Base-by-base conservation (phyloP, 768 basidiomycete genomes). In the Termitomyces titanicus region DNA sequence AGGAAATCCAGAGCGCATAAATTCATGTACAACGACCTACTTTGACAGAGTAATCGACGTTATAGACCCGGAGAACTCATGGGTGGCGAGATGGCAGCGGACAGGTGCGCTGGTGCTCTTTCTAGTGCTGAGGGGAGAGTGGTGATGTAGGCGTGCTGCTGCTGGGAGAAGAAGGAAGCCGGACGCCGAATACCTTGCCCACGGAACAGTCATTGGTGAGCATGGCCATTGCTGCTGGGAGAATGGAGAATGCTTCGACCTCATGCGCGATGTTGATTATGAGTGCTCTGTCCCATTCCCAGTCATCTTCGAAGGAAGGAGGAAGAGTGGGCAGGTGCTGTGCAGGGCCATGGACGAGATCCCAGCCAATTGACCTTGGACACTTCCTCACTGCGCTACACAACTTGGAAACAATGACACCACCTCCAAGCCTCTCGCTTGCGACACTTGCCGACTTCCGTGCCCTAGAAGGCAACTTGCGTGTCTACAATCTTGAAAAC, bases 71-170 rank as follows among this genome's bases (percentile, higher is more conserved):
- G 86, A 91, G 62, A 79, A 80, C 46, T 94, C 92, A 68, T 99
- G 97, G 97, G 94, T 98, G 6, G 91, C 92, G 7, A 82, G 90
- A 61, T 99, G 95, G 94, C 95, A 99, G 70, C 75, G 96, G 68
- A 93, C 89, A 61, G 84, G 96, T 95, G 62, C 59, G 96, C 61
- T 59, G 88, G 79, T 31, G 22, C 56, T 45, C 51, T 18, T 52
- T 39, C 29, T n/a, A n/a, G n/a, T n/a, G n/a, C n/a, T n/a, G n/a
- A 5, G 35, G 54, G 8, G 54, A 42, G 10, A 25, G 8, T 4
- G 29, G 29, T 7, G 33, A 29, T 4, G 9, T 29, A 4, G 29
- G 38, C 24, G 47, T 31, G 34, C 3, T 4, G 10, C 47, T 18
- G 3, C 12, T 10, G 6, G 38, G 27, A 20, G 17, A 24, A 3